These are phyloP conservation scores for Dimargaris xerosporica DNA, from an alignment of 192 early-diverging fungal genomes.

Conservation along the genomic window DNA sequence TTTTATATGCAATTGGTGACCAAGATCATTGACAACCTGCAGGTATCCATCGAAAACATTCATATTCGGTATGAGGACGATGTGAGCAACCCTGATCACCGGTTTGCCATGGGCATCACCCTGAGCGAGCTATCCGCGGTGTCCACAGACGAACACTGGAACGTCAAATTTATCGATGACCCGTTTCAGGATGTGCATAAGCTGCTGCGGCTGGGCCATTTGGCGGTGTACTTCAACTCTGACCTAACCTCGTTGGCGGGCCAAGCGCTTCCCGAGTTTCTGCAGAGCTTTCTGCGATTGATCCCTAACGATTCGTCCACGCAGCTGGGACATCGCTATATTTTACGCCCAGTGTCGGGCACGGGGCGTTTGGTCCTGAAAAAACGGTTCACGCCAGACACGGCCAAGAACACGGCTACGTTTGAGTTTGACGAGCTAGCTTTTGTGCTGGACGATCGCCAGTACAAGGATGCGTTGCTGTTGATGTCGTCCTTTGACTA, in stretches of 20 bases:
- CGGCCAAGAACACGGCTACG: constrained; percentile 42
- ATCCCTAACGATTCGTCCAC: constrained; percentile 43
- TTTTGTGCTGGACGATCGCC: constrained; percentile 79
- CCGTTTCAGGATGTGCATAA: constrained; percentile 74
- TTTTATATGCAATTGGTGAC: constrained; percentile 80
- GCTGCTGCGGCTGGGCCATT: constrained; percentile 39
- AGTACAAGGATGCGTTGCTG: constrained; percentile 66
- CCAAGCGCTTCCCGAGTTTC: constrained; percentile 28
- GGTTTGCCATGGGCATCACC: constrained; percentile 80
- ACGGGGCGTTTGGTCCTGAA: constrained; percentile 61
- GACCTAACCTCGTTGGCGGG: constrained; percentile 39
- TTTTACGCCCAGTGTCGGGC: constrained; percentile 85
- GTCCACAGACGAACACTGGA: constrained; percentile 78
- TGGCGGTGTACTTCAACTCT: constrained; percentile 70
- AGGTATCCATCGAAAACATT: constrained; percentile 88
- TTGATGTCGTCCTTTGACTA: constrained; percentile 73
- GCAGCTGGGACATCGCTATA: constrained; percentile 56
- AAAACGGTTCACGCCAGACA: constrained; percentile 38
- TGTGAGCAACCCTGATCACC: constrained; percentile 54
- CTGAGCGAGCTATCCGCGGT: constrained; percentile 80
- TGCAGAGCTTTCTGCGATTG: constrained; percentile 28
- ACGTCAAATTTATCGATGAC: constrained; percentile 61
- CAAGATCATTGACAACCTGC: constrained; percentile 93
- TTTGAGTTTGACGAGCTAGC: constrained; percentile 84
- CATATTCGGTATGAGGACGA: constrained; percentile 92